Evolutionary conservation across 140 eudicot species (phyloP), one percentile per base, ranked within the genome.

Genomic region (Cichorium intybus): DNA sequence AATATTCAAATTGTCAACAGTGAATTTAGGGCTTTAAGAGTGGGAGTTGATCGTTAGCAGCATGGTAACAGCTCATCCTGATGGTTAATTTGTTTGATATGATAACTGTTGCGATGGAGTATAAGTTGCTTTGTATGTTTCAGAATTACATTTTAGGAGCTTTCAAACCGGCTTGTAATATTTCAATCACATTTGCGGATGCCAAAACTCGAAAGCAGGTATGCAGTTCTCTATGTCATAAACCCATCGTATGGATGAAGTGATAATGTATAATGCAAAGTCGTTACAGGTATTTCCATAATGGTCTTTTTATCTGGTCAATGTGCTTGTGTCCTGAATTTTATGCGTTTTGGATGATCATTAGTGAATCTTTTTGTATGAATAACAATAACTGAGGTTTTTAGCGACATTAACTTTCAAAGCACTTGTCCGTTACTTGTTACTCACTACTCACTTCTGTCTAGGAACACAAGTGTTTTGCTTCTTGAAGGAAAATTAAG

Each of bases 121-220:
- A 17, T 72, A 34, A 34, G 41, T 43, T 66, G 17, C 27, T 24
- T 35, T 49, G 49, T 24, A 52, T 46, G 21, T 77, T 39, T 6
- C 79, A 86, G 95, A 86, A 86, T 88, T 88, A 61, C 62, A 80
- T 88, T 56, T 66, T 88, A 31, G 94, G 94, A 43, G 96, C 96
- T 63, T 88, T 88, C 60, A 88, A 88, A 77, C 87, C 89, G 4
- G 87, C 89, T 47, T 79, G 94, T 80, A 76, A 85, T 65, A 77
- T 88, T 56, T 80, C 89, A 22, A 65, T 82, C 56, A 24, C 84
- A 18, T 88, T 88, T 57, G 55, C 83, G 0, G 96, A 88, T 82
- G 94, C 79, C 41, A 88, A 85, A 77, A 65, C 77, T 54, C 85
- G 96, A 17, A 88, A 88, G 68, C 86, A 82, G 96, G 89, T 85